Evolutionary conservation across 179 eudicot genomes (phyloP), one percentile per base, ranked within the genome.

Genomic region (Monotropa hypopitys): DNA sequence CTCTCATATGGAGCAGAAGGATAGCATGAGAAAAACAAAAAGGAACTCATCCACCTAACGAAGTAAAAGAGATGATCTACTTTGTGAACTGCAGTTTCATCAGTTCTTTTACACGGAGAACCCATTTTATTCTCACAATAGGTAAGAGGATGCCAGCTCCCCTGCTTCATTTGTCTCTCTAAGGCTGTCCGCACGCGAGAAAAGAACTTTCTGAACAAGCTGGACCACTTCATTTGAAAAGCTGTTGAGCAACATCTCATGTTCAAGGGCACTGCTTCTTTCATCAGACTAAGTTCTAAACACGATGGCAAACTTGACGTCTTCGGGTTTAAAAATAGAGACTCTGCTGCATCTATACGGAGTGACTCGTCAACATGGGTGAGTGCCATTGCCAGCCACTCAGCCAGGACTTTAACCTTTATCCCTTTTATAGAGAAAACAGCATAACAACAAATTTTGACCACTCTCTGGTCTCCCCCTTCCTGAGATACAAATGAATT

Each of bases 1-100:
- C 99, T 88, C 83, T 95, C 98, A 83, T 95, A 95, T 62, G 99
- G 99, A 82, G 99, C 99, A 73, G 98, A 93, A 76, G 99, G 99
- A 80, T 95, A 95, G 81, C 97, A 90, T 16, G 99, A 95, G 76
- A 93, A 89, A 83, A 88, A 91, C 74, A 95, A 79, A 87, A 93
- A 93, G 81, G 89, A 85, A 84, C 94, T 93, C 80, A 95, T 71
- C 99, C 99, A 95, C 87, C 85, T 93, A 88, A 88, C 91, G 79
- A 95, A 93, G 63, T 77, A 72, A 77, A 87, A 95, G 68, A 95
- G 92, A 62, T 87, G 86, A 32, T 87, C 91, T 67, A 98, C 97
- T 79, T 79, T 84, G 79, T 80, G 70, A 80, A 74, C 81, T 50
- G 49, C 73, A 49, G 72, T 38, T 73, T 74, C 84, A 59, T 84